phyloP scores from a whole-genome alignment of 2,329 filamentous ascomycete genomes.

The Aspergillus versicolor region DNA sequence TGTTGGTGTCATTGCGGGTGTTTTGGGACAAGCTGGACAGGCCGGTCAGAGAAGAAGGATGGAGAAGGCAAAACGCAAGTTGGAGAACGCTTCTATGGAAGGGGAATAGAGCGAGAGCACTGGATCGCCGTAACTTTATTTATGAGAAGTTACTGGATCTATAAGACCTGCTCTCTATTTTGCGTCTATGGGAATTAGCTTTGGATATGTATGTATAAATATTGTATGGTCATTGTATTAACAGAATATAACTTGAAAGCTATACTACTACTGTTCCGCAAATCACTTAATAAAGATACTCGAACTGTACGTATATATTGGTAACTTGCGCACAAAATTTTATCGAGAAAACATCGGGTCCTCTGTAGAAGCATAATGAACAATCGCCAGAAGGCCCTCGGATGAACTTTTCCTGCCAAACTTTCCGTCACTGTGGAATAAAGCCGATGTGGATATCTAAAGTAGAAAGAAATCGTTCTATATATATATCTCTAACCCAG shows the following conservation, averaged over 20 bases:
- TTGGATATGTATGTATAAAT: constrained; percentile 37
- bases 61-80: constrained; percentile 58
- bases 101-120: background rate
- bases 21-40: constrained; percentile 81
- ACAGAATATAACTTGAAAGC: constrained; percentile 10
- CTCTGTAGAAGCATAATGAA: background rate
- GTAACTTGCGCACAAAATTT: background rate
- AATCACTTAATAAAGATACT: background rate
- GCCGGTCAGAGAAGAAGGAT: constrained; percentile 69
- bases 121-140: background rate
- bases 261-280: background rate
- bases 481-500: constrained; percentile 32
- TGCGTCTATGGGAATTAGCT: constrained; percentile 5
- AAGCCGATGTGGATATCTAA: constrained; percentile 9
- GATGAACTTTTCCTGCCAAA: constrained; percentile 3
- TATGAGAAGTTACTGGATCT: background rate
- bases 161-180: background rate
- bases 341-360: background rate
- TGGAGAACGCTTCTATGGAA: constrained; percentile 52
- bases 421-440: constrained; percentile 10
- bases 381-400: background rate
- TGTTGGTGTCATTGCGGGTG: constrained; percentile 76
- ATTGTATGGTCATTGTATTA: constrained; percentile 15
- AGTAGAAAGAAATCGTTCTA: background rate
- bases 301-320: background rate